Conservation (phyloP, 345 rosid genomes). For the Alliaria petiolata region DNA sequence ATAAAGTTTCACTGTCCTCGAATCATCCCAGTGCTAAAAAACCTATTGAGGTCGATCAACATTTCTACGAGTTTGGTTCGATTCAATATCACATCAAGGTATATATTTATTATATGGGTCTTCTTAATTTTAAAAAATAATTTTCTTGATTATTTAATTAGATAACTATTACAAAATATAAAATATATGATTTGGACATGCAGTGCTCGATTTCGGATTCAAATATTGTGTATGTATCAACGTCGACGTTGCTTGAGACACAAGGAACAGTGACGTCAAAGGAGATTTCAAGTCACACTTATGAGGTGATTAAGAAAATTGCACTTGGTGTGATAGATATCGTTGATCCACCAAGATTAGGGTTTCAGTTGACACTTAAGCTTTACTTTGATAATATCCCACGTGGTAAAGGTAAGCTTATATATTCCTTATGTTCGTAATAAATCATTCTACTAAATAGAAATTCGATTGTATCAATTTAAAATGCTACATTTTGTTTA, state of each 20-base stretch:
- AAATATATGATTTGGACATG: neutral
- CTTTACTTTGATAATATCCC: conserved; percentile 59
- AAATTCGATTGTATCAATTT: too few species aligned
- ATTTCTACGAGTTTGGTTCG: conserved; percentile 67
- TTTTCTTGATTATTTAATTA: neutral
- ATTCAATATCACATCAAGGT: conserved; percentile 82
- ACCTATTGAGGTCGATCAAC: conserved; percentile 68
- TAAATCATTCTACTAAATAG: neutral
- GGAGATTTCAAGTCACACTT: conserved; percentile 44
- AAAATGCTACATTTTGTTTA: too few species aligned
- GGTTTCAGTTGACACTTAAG: conserved; percentile 78
- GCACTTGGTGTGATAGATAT: conserved; percentile 55
- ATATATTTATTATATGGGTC: neutral
- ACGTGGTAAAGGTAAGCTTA: conserved; percentile 67
- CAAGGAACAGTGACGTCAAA: conserved; percentile 37
- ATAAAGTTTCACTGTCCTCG: conserved; percentile 5
- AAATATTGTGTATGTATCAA: conserved; percentile 43
- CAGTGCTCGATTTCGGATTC: conserved; percentile 69
- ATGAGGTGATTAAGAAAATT: conserved; percentile 43
- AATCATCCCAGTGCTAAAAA: conserved; percentile 53
- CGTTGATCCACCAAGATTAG: conserved; percentile 68
- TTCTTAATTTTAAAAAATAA: neutral
- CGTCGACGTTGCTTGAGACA: conserved; percentile 58
- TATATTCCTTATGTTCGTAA: too few species aligned
- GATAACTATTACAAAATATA: neutral